These are phyloP conservation scores for Boletus bicolor DNA, from an alignment of 768 basidiomycete species.

Conservation along the genomic window DNA sequence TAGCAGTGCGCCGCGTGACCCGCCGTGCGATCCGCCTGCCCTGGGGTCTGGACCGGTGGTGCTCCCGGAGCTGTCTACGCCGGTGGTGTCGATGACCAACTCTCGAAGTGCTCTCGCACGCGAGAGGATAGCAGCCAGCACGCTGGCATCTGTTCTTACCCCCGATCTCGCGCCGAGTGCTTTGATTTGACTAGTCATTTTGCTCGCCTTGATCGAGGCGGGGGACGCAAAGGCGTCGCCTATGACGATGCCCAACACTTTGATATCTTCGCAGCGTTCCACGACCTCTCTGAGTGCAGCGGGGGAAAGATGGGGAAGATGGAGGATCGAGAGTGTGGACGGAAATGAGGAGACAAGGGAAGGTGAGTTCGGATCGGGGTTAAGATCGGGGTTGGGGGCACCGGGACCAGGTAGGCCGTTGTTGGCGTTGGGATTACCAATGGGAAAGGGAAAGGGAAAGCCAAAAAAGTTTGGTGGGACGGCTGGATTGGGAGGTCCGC, in stretches of 20 bases:
- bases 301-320: conserved; percentile 23
- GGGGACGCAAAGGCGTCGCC: conserved; percentile 9
- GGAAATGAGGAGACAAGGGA: conserved; percentile 30
- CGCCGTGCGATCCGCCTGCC: background rate
- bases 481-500: background rate
- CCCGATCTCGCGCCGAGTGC: background rate
- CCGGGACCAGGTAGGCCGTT: background rate
- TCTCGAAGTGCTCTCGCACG: conserved; percentile 13
- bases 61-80: background rate
- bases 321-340: conserved; percentile 33
- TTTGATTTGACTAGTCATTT: background rate
- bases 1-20: conserved; percentile 29
- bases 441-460: conserved; percentile 1
- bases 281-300: conserved; percentile 20
- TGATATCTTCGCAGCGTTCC: conserved; percentile 17
- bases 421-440: conserved; percentile 1
- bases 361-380: conserved; percentile 20
- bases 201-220: background rate
- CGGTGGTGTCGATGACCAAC: conserved; percentile 17
- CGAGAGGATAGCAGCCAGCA: conserved; percentile 14
- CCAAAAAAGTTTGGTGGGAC: conserved; percentile 5
- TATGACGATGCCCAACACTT: conserved; percentile 19
- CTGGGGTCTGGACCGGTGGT: background rate
- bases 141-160: conserved; percentile 11
- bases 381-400: conserved; percentile 5